Evolutionary conservation across 1,284 basidiomycete genomes (phyloP), one percentile per base, ranked within the genome.

Genomic region (Sutorius eximius): DNA sequence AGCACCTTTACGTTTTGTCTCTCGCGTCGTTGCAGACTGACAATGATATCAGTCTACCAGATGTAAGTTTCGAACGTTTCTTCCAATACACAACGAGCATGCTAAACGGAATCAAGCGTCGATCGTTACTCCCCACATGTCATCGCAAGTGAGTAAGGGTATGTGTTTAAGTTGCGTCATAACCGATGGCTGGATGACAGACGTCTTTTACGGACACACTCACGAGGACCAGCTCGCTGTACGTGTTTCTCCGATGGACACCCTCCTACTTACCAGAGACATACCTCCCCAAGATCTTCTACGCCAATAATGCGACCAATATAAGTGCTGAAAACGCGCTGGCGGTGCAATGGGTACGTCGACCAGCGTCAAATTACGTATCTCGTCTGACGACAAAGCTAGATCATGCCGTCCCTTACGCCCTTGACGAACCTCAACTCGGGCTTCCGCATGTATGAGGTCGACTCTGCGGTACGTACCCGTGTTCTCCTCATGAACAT

Each of bases 121-220:
- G 87, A 90, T 61, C 82, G 89, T n/a, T 92, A 82, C 70, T 84
- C 88, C 2, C 80, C 85, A 20, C 86, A 90, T 64, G 87, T 90
- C 53, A 87, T 93, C 58, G 85, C 87, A 42, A 85, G 86, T 84
- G 62, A 58, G 82, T 73, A 34, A 16, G 4, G 2, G 13, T 44
- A 29, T 12, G 15, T 8, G 8, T 18, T 3, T 9, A 40, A 9
- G 20, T 15, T 32, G 10, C 41, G 36, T 43, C 33, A 12, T n/a
- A 47, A 38, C 30, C 49, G 40, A 55, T 20, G 46, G 45, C 60
- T 11, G 30, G 49, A 41, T 50, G 27, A 24, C 55, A 86, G 85
- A 80, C 58, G 81, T 90, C 45, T 90, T 91, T 74, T 91, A 78
- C 59, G 90, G 89, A 15, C 90, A 92, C 66, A 89, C 87, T 0